Conservation (phyloP, 176 grass and related monocot species). For the Musa schizocarpa region DNA sequence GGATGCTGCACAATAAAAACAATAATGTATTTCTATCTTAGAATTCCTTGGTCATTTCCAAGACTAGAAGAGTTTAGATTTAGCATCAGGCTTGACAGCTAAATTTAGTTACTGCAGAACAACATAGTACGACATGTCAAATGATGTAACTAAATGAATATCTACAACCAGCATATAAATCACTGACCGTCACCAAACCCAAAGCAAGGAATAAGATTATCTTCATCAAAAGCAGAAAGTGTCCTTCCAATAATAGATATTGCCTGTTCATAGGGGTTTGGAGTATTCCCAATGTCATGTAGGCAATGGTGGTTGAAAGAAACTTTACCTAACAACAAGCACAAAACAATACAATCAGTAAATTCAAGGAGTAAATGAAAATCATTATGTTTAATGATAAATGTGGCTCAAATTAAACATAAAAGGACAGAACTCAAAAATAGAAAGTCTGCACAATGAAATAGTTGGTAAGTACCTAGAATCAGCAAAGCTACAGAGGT, state of each 20-base stretch:
- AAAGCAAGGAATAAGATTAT: slow-evolving; percentile 15
- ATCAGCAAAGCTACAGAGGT: too few relatives aligned
- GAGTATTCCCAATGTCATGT: slow-evolving; percentile 2
- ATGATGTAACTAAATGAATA: neutral
- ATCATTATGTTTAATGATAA: neutral
- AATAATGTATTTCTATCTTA: neutral
- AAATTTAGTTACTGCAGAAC: neutral
- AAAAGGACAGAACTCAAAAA: neutral
- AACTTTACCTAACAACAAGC: slow-evolving; percentile 4
- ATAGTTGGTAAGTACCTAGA: too few relatives aligned
- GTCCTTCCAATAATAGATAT: slow-evolving; percentile 17
- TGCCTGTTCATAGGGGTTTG: slow-evolving; percentile 4
- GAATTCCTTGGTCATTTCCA: too few relatives aligned
- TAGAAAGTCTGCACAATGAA: neutral
- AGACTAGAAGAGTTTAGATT: neutral
- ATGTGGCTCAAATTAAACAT: neutral
- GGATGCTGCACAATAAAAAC: neutral
- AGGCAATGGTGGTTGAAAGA: slow-evolving; percentile 4
- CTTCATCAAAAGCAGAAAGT: slow-evolving; percentile 15
- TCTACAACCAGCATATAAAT: neutral
- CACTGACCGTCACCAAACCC: slow-evolving; percentile 9
- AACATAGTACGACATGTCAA: neutral
- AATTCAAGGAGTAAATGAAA: too few relatives aligned
- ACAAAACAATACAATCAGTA: neutral
- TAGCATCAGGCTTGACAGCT: neutral